Percentiles rank a stretch among this genome's conserved stretches.
These are phyloP conservation scores for Xylariales sp. DNA, from an alignment of 2,329 filamentous ascomycete genomes.

Conservation along the genomic window DNA sequence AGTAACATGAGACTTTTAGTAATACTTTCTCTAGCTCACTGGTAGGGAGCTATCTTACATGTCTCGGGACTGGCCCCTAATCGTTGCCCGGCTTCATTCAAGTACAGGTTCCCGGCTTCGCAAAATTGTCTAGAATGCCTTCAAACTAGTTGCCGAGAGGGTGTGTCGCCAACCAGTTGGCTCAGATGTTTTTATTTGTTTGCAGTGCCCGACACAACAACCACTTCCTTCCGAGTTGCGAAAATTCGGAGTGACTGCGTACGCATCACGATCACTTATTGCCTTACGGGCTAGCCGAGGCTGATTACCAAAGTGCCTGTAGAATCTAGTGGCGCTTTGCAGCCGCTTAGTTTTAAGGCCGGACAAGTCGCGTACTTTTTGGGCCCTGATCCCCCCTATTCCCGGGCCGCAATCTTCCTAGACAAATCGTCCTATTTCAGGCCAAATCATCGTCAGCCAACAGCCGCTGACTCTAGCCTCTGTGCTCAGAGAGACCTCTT, in stretches of 20 bases:
- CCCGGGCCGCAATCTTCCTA: conserved; percentile 10
- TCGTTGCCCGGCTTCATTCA: conserved; percentile 16
- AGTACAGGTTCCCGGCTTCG: conserved; percentile 26
- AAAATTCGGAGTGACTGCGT: conserved; percentile 13
- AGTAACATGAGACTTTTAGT: conserved; percentile 22
- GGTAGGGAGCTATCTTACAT: conserved; percentile 24
- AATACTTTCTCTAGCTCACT: conserved; percentile 3
- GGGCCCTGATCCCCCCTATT: conserved; percentile 16
- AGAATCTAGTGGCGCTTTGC: conserved; percentile 26
- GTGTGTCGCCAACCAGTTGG: conserved; percentile 28
- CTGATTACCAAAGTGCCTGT: conserved; percentile 19
- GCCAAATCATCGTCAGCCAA: conserved; percentile 32
- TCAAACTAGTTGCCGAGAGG: conserved; percentile 26
- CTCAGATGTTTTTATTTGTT: conserved; percentile 28
- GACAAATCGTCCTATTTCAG: conserved; percentile 6
- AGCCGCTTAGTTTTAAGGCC: conserved; percentile 37
- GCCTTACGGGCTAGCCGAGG: conserved; percentile 33
- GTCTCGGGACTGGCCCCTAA: conserved; percentile 13
- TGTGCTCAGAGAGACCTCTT: conserved; percentile 19
- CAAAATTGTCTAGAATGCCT: conserved; percentile 25
- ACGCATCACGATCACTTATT: conserved; percentile 36
- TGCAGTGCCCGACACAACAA: conserved; percentile 30
- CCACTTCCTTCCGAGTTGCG: conserved; percentile 32
- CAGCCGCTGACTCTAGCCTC: conserved; percentile 14
- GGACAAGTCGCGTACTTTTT: conserved; percentile 37